phyloP scores from a whole-genome alignment of 345 rosid species.

The Eucalyptus cladocalyx region DNA sequence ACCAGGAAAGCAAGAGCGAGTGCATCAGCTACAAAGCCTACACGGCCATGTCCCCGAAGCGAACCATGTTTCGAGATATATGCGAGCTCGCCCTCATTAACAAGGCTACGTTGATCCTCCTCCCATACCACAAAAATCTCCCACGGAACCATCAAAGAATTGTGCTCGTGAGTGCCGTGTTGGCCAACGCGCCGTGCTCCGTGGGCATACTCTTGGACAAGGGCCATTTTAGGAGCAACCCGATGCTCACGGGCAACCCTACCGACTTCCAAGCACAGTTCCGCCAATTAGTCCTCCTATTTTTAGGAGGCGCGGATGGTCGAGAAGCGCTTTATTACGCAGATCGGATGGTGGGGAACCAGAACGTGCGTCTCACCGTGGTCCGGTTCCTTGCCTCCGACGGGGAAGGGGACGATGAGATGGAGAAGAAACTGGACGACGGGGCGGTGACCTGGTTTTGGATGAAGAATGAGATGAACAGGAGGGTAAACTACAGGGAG shows the following conservation, averaged over 20 bases:
- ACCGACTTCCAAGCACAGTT: neutral
- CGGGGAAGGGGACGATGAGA: conserved; percentile 40
- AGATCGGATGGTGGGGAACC: conserved; percentile 36
- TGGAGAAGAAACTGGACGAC: conserved; percentile 68
- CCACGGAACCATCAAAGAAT: neutral
- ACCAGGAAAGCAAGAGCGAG: conserved; percentile 19
- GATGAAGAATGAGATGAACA: conserved; percentile 54
- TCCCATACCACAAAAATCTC: conserved; percentile 39
- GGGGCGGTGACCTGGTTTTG: conserved; percentile 70
- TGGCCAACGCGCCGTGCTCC: conserved; percentile 67
- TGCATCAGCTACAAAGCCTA: conserved; percentile 20
- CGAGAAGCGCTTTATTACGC: conserved; percentile 62
- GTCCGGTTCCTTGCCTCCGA: conserved; percentile 42
- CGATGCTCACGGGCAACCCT: neutral
- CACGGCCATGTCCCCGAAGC: conserved; percentile 34
- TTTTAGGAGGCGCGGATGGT: conserved; percentile 72
- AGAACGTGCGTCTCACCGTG: conserved; percentile 25
- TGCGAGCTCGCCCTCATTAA: conserved; percentile 49
- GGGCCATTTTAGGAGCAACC: conserved; percentile 11
- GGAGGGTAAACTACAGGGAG: conserved; percentile 44
- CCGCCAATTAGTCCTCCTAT: conserved; percentile 25
- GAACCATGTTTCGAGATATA: conserved; percentile 63
- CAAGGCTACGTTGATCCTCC: conserved; percentile 38
- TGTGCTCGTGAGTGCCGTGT: conserved; percentile 22
- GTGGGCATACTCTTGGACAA: conserved; percentile 53